Evolutionary conservation across 306 rosid genomes (phyloP), one percentile per base, ranked within the genome.

Genomic region (Lotus japonicus): DNA sequence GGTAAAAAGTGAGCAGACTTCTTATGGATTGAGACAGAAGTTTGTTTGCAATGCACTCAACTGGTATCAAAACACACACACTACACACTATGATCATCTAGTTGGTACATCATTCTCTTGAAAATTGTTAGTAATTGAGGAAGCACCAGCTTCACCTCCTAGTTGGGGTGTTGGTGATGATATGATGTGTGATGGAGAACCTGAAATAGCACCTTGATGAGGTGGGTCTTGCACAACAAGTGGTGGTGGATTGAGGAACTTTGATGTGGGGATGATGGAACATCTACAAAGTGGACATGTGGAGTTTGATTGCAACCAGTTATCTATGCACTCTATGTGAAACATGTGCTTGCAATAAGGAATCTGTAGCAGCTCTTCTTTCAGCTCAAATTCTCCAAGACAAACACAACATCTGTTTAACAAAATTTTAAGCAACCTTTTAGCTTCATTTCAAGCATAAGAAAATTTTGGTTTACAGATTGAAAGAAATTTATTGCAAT

Each of bases 211-310:
- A 51, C 45, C 54, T 52, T 50, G 77, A 4, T 52, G 56, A 1
- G 62, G 62, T 72, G 70, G 36, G 11, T 50, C 63, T 52, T n/a
- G 23, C 3, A 5, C 8, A 38, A 38, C 46, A 72, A 41, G 23
- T 46, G 73, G 55, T 17, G 58, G 10, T 48, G 69, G 58, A 57
- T 19, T 58, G 7, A 58, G 73, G 38, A 58, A 50, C 65, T 78
- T 69, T 52, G 67, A 46, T 3, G 81, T 55, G 11, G 91, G 84
- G 45, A 82, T 66, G 74, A 88, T 83, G 15, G 82, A 79, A 75
- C 85, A 86, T 79, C 97, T 81, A 48, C 97, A 91, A 26, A 91
- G 91, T 21, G 97, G 97, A 45, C 97, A 91, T 16, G 94, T 88
- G 51, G 88, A 78, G 81, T 91, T 85, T 63, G 85, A 80, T 70